These are phyloP conservation scores for Volvariella volvacea DNA, from an alignment of 1,284 basidiomycete species.

Conservation along the genomic window DNA sequence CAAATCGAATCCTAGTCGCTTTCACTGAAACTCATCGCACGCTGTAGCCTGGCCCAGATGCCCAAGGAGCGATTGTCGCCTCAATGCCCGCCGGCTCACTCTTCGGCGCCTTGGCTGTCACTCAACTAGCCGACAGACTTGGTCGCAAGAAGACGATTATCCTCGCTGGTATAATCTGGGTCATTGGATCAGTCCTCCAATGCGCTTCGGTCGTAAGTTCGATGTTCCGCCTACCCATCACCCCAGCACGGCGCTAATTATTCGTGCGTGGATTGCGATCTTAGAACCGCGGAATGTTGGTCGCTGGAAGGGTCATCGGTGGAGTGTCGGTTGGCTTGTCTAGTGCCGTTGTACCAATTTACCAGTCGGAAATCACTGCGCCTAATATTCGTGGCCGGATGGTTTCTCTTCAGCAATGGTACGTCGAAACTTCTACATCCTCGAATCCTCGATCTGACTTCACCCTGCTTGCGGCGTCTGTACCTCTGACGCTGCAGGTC, in stretches of 20 bases:
- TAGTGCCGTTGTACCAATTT: constrained; percentile 58
- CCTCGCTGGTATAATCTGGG: constrained; percentile 60
- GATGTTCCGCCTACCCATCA: no score
- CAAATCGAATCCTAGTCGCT: not conserved
- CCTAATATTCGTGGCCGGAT: constrained; percentile 69
- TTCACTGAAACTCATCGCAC: not conserved
- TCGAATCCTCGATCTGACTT: not conserved
- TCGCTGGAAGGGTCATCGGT: constrained; percentile 59
- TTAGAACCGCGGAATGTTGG: constrained; percentile 62
- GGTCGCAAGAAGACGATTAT: constrained; percentile 65
- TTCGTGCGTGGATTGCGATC: not conserved
- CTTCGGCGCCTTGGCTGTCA: constrained; percentile 53
- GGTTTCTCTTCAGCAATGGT: constrained; percentile 74
- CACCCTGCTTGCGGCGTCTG: not conserved
- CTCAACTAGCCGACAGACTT: constrained; percentile 54
- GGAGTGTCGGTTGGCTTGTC: constrained; percentile 55
- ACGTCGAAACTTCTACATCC: not conserved
- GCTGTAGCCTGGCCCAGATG: constrained; percentile 40
- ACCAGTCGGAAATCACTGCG: constrained; percentile 68
- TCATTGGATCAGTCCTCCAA: constrained; percentile 65
- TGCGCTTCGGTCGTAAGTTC: constrained; percentile 52
- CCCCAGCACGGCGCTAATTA: not conserved
- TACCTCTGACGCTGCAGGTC: constrained; percentile 26
- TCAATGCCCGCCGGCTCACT: constrained; percentile 72
- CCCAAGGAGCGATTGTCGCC: constrained; percentile 72